Conservation (phyloP, 148 eudicot genomes). For the Silene conica region DNA sequence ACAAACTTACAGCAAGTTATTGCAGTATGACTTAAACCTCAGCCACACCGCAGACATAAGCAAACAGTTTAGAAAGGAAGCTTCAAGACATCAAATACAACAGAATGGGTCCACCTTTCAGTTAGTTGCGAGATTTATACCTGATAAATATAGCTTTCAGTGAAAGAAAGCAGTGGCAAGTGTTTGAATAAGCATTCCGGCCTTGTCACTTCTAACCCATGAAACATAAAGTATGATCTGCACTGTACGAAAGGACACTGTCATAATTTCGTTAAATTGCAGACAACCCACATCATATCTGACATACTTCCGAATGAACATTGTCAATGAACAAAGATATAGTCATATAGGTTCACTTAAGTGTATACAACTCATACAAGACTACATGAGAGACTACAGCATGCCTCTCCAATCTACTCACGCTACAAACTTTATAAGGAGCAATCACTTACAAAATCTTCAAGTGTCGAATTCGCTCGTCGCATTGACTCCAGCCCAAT, state of each 20-base stretch:
- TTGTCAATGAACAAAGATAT: neutral
- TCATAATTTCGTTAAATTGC: neutral
- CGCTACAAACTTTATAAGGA: too few relatives aligned
- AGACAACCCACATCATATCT: neutral
- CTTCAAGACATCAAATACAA: neutral
- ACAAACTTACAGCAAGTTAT: neutral
- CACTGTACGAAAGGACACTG: slow-evolving; percentile 45
- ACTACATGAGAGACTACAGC: too few relatives aligned
- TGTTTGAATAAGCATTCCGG: slow-evolving; percentile 69
- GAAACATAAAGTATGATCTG: slow-evolving; percentile 97
- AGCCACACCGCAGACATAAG: neutral
- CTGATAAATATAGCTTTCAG: slow-evolving; percentile 96
- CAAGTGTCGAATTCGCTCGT: slow-evolving; percentile 89
- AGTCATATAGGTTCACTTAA: neutral
- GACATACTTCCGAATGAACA: neutral
- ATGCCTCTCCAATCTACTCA: too few relatives aligned
- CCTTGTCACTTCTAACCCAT: slow-evolving; percentile 61
- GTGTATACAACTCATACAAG: neutral
- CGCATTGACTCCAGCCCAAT: slow-evolving; percentile 81
- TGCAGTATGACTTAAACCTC: neutral
- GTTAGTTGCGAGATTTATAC: slow-evolving; percentile 29
- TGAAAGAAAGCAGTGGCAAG: slow-evolving; percentile 79
- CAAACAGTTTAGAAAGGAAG: neutral
- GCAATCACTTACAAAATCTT: slow-evolving; percentile 88
- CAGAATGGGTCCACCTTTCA: neutral